These are phyloP conservation scores for Fomitopsis pulvina DNA, from an alignment of 768 basidiomycete genomes.

Conservation along the genomic window DNA sequence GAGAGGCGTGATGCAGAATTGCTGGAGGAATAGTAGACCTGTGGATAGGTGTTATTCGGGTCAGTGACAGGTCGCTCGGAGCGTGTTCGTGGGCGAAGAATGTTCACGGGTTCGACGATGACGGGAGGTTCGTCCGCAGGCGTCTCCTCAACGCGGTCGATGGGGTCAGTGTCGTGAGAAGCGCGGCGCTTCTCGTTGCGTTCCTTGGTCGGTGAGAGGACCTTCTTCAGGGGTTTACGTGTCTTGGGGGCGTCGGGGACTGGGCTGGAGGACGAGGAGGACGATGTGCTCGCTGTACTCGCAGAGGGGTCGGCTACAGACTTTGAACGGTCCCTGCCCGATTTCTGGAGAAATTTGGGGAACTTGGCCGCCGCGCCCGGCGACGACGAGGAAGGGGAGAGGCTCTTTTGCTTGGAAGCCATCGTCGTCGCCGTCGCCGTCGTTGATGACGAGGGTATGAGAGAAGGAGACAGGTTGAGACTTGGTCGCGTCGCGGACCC, in stretches of 20 bases:
- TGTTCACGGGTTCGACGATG: conserved; percentile 56
- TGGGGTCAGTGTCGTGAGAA: conserved; percentile 24
- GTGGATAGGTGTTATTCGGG: conserved; percentile 34
- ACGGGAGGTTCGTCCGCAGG: conserved; percentile 49
- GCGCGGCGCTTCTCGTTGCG: conserved; percentile 15
- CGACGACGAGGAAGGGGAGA: conserved; percentile 35
- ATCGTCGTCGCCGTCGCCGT: conserved; percentile 28
- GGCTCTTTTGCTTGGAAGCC: conserved; percentile 41
- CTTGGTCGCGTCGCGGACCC: neutral
- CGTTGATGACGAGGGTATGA: neutral
- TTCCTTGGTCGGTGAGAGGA: conserved; percentile 12
- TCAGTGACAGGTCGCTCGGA: conserved; percentile 48
- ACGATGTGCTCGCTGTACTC: conserved; percentile 30
- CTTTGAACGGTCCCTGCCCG: conserved; percentile 53
- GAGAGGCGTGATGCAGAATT: conserved; percentile 46
- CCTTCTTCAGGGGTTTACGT: conserved; percentile 10
- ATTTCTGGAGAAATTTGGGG: conserved; percentile 63
- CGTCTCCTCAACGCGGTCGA: conserved; percentile 26
- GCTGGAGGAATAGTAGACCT: conserved; percentile 38
- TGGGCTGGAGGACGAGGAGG: conserved; percentile 35
- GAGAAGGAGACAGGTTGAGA: neutral
- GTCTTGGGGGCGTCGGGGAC: conserved; percentile 22
- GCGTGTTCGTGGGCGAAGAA: conserved; percentile 48
- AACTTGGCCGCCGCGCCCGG: conserved; percentile 46
- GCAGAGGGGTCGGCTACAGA: conserved; percentile 36